These are phyloP conservation scores for Pythium periplocum DNA, from an alignment of 352 stramenopile genomes.

Conservation along the genomic window DNA sequence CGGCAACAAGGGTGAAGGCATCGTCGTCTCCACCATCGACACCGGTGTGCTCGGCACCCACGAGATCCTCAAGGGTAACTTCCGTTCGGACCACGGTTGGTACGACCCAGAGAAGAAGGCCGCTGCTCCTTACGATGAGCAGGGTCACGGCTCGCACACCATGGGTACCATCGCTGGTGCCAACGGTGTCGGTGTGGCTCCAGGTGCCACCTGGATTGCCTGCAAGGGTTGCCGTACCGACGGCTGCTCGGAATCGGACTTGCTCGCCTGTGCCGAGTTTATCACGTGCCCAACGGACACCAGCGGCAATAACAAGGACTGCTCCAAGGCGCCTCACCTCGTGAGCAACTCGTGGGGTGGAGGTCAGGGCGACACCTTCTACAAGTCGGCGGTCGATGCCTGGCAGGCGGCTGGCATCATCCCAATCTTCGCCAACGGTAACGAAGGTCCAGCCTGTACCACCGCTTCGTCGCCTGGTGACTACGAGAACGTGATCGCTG, in stretches of 20 bases:
- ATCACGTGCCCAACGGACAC: slow-evolving; percentile 4
- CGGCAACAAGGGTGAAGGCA: slow-evolving; percentile 9
- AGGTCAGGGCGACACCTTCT: slow-evolving; percentile 4
- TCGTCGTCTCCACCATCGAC: slow-evolving; percentile 20
- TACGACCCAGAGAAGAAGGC: slow-evolving; percentile 17
- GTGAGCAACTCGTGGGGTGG: too few species aligned
- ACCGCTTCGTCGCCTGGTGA: not conserved
- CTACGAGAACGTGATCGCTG: not conserved
- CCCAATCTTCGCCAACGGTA: too few species aligned
- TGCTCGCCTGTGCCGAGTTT: slow-evolving; percentile 6
- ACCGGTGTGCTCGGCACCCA: slow-evolving; percentile 16
- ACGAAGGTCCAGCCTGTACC: too few species aligned
- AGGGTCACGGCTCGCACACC: slow-evolving; percentile 8
- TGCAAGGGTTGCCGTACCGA: slow-evolving; percentile 3
- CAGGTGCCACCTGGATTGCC: slow-evolving; percentile 7
- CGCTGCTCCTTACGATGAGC: slow-evolving; percentile 4
- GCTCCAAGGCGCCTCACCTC: too few species aligned
- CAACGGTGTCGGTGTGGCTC: slow-evolving; percentile 8
- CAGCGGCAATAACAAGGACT: too few species aligned
- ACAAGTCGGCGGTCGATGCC: slow-evolving; percentile 4
- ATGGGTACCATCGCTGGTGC: slow-evolving; percentile 10
- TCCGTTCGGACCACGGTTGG: slow-evolving; percentile 15
- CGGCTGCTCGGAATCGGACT: slow-evolving; percentile 1
- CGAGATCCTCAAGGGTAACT: slow-evolving; percentile 16
- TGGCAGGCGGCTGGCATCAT: too few species aligned